Evolutionary conservation across 306 rosid species (phyloP).

Genomic region (Pyrus communis): DNA sequence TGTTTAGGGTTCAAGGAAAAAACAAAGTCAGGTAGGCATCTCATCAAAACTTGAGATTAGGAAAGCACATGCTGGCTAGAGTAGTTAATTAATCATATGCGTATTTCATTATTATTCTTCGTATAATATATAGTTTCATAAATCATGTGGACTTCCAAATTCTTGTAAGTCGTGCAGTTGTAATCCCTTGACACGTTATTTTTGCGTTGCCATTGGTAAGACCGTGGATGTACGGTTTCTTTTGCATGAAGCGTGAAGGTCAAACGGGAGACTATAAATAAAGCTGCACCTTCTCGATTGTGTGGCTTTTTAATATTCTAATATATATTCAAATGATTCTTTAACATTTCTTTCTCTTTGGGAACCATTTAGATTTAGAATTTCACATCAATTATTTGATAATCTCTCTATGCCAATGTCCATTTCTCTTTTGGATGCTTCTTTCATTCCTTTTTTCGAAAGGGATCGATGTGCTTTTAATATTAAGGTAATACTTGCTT

Average conservation of each 20-base stretch:
- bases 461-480: not conserved
- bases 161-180: not conserved
- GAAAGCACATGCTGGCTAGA: not conserved
- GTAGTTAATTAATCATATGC: not conserved
- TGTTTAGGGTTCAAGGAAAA: not conserved
- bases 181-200: not conserved
- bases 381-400: not conserved
- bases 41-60: not conserved
- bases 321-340: not conserved
- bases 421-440: not conserved
- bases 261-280: not conserved
- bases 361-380: not conserved
- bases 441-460: not conserved
- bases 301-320: not conserved
- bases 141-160: not conserved
- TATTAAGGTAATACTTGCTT: too few relatives aligned
- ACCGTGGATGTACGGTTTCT: not conserved
- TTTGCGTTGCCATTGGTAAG: not conserved
- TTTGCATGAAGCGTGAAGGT: not conserved
- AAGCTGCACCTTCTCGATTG: not conserved
- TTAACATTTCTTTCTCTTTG: not conserved
- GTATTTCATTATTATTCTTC: too few relatives aligned
- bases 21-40: not conserved
- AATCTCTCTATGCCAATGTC: not conserved
- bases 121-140: too few relatives aligned